Conservation (phyloP, 2,329 filamentous ascomycete species). For the Colletotrichum musae region DNA sequence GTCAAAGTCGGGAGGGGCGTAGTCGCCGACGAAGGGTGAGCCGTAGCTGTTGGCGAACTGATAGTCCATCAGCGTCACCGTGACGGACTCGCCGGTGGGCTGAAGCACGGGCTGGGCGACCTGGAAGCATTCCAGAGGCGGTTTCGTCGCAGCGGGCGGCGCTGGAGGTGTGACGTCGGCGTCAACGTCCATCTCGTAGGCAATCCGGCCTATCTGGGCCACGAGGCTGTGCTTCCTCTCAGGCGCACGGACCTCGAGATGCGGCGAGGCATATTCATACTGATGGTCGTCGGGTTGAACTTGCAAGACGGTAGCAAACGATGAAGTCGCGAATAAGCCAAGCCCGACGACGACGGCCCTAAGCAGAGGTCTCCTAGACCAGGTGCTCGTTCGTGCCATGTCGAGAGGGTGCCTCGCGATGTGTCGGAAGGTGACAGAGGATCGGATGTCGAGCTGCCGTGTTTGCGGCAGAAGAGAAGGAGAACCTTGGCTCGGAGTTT, state of each 20-base stretch:
- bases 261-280: not conserved
- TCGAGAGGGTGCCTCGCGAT: not conserved
- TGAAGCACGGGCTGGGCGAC: constrained; percentile 76
- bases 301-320: constrained; percentile 8
- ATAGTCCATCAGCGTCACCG: constrained; percentile 76
- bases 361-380: not conserved
- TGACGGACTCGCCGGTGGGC: constrained; percentile 49
- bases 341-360: constrained; percentile 1
- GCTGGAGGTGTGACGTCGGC: not conserved
- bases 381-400: not conserved
- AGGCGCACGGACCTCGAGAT: not conserved
- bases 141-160: not conserved
- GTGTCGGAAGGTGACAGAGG: not conserved
- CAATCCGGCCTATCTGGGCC: constrained; percentile 18
- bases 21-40: constrained; percentile 77
- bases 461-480: not conserved
- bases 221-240: constrained; percentile 12
- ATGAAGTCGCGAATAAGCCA: constrained; percentile 6
- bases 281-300: constrained; percentile 10
- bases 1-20: constrained; percentile 75
- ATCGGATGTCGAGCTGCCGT: not conserved
- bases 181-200: constrained; percentile 19
- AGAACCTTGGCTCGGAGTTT: not conserved
- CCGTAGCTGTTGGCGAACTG: constrained; percentile 82
- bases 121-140: constrained; percentile 74